These are phyloP conservation scores for Fraxinus quadrangulata DNA, from an alignment of 257 asterid genomes.

Conservation along the genomic window DNA sequence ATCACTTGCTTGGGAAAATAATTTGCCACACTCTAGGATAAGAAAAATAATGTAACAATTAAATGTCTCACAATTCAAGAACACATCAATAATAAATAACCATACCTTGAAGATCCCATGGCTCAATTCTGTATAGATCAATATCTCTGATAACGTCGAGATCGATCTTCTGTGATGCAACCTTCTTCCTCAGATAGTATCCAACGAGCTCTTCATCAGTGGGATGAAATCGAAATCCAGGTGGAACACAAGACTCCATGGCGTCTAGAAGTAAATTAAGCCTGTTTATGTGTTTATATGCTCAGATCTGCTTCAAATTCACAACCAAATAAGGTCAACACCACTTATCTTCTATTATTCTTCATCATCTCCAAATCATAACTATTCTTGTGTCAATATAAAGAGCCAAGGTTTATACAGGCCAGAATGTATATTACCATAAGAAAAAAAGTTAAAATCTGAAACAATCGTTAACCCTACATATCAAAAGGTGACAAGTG, in stretches of 20 bases:
- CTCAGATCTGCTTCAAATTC: constrained; percentile 47
- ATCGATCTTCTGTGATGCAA: constrained; percentile 75
- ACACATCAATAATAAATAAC: constrained; percentile 9
- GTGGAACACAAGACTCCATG: constrained; percentile 68
- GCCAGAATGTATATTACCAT: not conserved
- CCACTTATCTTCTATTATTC: not conserved
- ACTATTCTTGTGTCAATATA: not conserved
- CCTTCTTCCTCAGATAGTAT: constrained; percentile 65
- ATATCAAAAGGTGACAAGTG: constrained; percentile 51
- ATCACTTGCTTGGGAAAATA: not conserved
- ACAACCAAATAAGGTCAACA: constrained; percentile 33
- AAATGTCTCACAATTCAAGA: not conserved
- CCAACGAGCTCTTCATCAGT: constrained; percentile 76
- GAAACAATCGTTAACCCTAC: constrained; percentile 40
- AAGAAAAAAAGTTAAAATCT: constrained; percentile 17
- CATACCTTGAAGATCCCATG: constrained; percentile 84
- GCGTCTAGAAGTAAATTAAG: constrained; percentile 36
- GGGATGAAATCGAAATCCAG: constrained; percentile 77
- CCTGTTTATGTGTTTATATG: not conserved
- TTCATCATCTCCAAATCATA: constrained; percentile 34
- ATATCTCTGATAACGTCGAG: constrained; percentile 72
- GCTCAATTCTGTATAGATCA: constrained; percentile 75
- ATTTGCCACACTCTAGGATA: not conserved
- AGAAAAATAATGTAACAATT: not conserved
- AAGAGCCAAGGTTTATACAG: constrained; percentile 9